Conservation (phyloP, 805 yeast species). For the Saturnispora sanitii region DNA sequence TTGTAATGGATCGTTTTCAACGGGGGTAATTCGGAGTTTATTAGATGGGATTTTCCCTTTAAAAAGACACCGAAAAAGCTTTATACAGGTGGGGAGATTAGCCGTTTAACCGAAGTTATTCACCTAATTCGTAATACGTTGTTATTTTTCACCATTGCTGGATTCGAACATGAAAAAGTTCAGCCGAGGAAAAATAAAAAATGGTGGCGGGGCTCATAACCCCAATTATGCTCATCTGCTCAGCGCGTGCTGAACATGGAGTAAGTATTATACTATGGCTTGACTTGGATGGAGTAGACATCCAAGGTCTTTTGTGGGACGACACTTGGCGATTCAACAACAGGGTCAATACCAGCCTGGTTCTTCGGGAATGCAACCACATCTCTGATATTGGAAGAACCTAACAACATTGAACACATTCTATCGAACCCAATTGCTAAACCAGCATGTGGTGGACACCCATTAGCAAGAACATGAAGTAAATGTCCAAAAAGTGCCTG, state of each 20-base stretch:
- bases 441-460: slow-evolving; percentile 99
- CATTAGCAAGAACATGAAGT: slow-evolving; percentile 68
- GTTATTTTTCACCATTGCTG: slow-evolving; percentile 1
- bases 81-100: neutral
- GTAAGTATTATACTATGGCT: neutral
- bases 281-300: slow-evolving; percentile 38
- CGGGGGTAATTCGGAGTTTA: neutral
- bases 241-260: too few species aligned
- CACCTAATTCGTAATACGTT: neutral
- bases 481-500: slow-evolving; percentile 75
- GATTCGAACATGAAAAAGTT: slow-evolving; percentile 8
- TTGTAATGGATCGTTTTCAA: neutral
- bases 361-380: slow-evolving; percentile 96
- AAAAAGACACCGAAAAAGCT: neutral
- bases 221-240: slow-evolving; percentile 6
- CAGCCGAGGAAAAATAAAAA: too few species aligned
- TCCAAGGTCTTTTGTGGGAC: slow-evolving; percentile 43
- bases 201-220: slow-evolving; percentile 4
- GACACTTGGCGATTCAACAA: slow-evolving; percentile 74
- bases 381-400: slow-evolving; percentile 70
- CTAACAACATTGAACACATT: slow-evolving; percentile 82
- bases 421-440: slow-evolving; percentile 93
- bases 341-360: slow-evolving; percentile 76
- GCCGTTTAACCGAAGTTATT: neutral
- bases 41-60: neutral